Conservation (phyloP, 805 yeast genomes). For the Candida gorgasii region DNA sequence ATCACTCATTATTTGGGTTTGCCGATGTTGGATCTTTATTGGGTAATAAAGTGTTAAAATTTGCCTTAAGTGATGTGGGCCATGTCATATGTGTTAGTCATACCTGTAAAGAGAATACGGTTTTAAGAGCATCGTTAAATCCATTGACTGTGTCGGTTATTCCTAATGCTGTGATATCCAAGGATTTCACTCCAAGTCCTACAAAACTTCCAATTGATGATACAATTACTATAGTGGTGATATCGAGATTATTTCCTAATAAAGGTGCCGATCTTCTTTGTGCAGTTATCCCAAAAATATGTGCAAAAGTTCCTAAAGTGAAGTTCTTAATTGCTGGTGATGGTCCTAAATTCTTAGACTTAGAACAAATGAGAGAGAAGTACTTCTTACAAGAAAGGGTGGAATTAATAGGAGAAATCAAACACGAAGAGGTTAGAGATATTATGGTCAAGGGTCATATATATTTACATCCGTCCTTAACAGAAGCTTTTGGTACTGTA, state of each 20-base stretch:
- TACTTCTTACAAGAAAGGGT: slow-evolving; percentile 86
- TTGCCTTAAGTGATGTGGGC: slow-evolving; percentile 82
- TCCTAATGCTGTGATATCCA: slow-evolving; percentile 91
- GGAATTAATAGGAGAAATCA: slow-evolving; percentile 77
- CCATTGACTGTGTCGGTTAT: slow-evolving; percentile 83
- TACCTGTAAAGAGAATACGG: slow-evolving; percentile 95
- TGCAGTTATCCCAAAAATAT: slow-evolving; percentile 82
- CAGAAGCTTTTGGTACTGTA: slow-evolving; percentile 98
- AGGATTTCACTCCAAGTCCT: slow-evolving; percentile 53
- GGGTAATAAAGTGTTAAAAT: slow-evolving; percentile 83
- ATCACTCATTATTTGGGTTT: slow-evolving; percentile 94
- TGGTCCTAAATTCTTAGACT: slow-evolving; percentile 92
- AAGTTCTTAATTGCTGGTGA: slow-evolving; percentile 91
- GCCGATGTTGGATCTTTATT: slow-evolving; percentile 79
- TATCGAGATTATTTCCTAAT: slow-evolving; percentile 89
- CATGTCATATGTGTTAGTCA: slow-evolving; percentile 96
- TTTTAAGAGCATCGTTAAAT: slow-evolving; percentile 78
- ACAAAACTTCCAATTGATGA: slow-evolving; percentile 7
- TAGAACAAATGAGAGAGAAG: slow-evolving; percentile 93
- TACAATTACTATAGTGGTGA: slow-evolving; percentile 79
- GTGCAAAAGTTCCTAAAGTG: slow-evolving; percentile 61
- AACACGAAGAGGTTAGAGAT: slow-evolving; percentile 90
- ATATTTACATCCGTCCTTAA: slow-evolving; percentile 87
- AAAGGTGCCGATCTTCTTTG: slow-evolving; percentile 91
- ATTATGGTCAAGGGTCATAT: slow-evolving; percentile 94